Evolutionary conservation across 345 rosid species (phyloP).

Genomic region (Populus simonii): DNA sequence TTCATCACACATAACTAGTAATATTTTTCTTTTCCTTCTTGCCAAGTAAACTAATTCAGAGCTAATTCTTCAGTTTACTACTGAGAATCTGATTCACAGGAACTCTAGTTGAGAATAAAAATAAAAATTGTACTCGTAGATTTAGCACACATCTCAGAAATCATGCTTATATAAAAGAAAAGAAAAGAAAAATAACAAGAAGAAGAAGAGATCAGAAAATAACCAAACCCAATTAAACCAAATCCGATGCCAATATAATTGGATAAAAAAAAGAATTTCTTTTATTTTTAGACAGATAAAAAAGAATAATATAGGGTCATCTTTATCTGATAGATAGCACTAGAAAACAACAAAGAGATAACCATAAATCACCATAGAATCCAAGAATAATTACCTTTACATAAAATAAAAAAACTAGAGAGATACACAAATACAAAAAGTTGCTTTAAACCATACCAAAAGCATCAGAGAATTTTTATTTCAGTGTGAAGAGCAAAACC

Average conservation of each 20-base stretch:
- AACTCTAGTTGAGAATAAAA: neutral
- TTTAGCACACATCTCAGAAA: neutral
- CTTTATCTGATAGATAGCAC: neutral
- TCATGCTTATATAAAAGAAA: too few relatives aligned
- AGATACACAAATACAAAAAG: neutral
- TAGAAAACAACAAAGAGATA: neutral
- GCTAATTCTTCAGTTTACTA: neutral
- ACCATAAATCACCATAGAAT: neutral
- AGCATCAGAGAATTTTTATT: neutral
- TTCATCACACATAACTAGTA: neutral
- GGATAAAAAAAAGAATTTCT: too few relatives aligned
- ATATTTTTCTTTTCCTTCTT: neutral
- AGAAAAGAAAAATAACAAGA: too few relatives aligned
- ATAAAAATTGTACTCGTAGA: neutral
- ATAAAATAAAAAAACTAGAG: neutral
- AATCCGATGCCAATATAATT: too few relatives aligned
- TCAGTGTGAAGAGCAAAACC: neutral
- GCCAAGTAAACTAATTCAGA: neutral
- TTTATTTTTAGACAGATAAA: neutral
- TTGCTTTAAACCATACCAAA: neutral
- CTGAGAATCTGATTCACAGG: neutral
- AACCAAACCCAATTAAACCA: neutral
- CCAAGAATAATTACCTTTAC: neutral
- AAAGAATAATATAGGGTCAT: neutral
- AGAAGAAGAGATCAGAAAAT: neutral